phyloP scores from a whole-genome alignment of 495 filamentous ascomycete species.

The Penicillium pancosmium region DNA sequence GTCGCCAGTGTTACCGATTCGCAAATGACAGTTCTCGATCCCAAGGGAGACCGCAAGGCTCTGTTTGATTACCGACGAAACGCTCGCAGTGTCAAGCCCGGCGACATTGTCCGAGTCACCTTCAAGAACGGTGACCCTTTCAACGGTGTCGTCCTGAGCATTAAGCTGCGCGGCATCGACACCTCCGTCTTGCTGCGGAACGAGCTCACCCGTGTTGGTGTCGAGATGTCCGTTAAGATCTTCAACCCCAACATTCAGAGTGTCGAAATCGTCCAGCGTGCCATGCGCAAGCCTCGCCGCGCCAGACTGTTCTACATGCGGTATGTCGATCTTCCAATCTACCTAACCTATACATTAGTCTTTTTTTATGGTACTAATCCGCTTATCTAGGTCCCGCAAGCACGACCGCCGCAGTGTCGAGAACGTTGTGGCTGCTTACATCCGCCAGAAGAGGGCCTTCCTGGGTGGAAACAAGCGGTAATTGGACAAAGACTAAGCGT shows the following conservation, averaged over 20 bases:
- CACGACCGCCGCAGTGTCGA: constrained; percentile 73
- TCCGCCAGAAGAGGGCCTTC: constrained; percentile 59
- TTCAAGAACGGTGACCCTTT: constrained; percentile 85
- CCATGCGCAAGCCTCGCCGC: constrained; percentile 79
- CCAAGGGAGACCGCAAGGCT: constrained; percentile 74
- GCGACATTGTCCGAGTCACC: constrained; percentile 90
- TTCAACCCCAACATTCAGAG: constrained; percentile 86
- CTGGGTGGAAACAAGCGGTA: constrained; percentile 34
- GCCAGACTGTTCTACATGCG: constrained; percentile 92
- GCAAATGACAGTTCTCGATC: constrained; percentile 77
- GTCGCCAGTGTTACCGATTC: constrained; percentile 60
- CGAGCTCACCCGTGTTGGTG: constrained; percentile 76
- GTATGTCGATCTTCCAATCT: constrained; percentile 48
- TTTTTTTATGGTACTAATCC: constrained; percentile 4
- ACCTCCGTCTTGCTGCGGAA: constrained; percentile 83
- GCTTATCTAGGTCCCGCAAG: constrained; percentile 53
- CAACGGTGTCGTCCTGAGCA: constrained; percentile 81
- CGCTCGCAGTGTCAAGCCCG: constrained; percentile 71
- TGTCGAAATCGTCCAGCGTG: constrained; percentile 91
- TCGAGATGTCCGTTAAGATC: constrained; percentile 98
- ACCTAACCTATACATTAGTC: constrained; percentile 34
- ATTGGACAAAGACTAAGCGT: constrained; percentile 17
- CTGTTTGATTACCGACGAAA: constrained; percentile 76
- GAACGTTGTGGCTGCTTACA: constrained; percentile 69
- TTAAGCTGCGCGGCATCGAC: constrained; percentile 82